Base-by-base conservation (phyloP, 306 rosid species). In the Medicago lupulina region DNA sequence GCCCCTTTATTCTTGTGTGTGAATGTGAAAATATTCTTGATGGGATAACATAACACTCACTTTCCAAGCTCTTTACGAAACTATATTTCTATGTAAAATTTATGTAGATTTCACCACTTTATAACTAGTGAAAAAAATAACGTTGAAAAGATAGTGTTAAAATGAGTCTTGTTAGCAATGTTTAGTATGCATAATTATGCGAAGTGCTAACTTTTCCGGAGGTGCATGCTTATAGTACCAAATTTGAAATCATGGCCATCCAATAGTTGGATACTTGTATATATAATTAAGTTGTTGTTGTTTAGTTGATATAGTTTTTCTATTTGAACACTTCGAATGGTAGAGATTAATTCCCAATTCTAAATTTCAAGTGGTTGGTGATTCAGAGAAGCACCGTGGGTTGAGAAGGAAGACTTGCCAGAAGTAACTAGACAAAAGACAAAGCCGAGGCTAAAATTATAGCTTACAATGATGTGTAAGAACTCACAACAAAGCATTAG, bases 11-110 rank as follows among this genome's bases (percentile, higher is more conserved):
- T 59, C 60, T 67, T 88, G 85, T 77, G 47, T 67, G 47, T 61
- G 85, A 79, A 11, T 13, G 25, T 83, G 74, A 76, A 77, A 72
- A 89, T 87, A 82, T 87, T 87, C 83, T 71, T 65, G 50, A 10
- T 17, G 70, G 13, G n/a, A 51, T 47, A 14, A 34, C 38, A 34
- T 34, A 34, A 34, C 38, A 34, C 38, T 34, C 7, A 34, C 38
- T 34, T 34, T 34, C 38, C 38, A 34, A 34, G 7, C 38, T 34
- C 38, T 34, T 5, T 34, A 34, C 38, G 7, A 34, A 4, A 34
- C 7, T 0, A 34, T 34, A 34, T 34, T 1, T 34, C 38, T 1
- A 7, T 0, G 1, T 34, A 34, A 4, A 4, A 34, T 34, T 34
- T 6, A 34, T 0, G 38, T 34, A 34, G 7, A 34, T 34, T 1